Evolutionary conservation across 257 asterid species (phyloP), one percentile per base, ranked within the genome.

Genomic region (Striga asiatica): DNA sequence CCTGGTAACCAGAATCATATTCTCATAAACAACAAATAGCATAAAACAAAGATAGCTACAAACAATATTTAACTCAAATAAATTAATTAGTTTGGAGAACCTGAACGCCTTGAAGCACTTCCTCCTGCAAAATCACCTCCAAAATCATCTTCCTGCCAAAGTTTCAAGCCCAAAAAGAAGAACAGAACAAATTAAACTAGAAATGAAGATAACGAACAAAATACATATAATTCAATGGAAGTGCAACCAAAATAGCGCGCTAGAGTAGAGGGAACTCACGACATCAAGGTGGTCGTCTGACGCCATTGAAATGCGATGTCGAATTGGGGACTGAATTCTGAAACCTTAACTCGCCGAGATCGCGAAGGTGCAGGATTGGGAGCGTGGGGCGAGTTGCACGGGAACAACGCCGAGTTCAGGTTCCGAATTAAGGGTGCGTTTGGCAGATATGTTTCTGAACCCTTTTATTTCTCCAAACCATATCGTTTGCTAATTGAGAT

Each of bases 61-160:
- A n/a, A 56, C 39, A 18, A n/a, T 17, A 52, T 13, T 34, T 0
- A 65, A 12, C 21, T 23, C 29, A 20, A 51, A 31, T 46, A 31
- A n/a, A 46, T 19, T 25, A 39, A 42, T 27, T 18, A 68, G 29
- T 24, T 45, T 34, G 23, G 9, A 52, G 11, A 61, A 88, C 97
- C 97, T 78, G 92, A 45, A 59, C 74, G 81, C 51, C 72, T 76
- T 3, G 73, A 53, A 34, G 71, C 34, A 37, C 70, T 56, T 48
- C 60, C 74, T 18, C 65, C 83, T 4, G 86, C 25, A 60, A 82
- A 77, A 72, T 82, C 88, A 50, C 94, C 94, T n/a, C 89, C 89
- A 61, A 84, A 88, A 71, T 81, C 97, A 62, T 84, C 93, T 60
- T 84, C 97, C 93, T 84, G 70, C 11, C 13, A 19, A 32, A 23